phyloP scores from a whole-genome alignment of 2,329 filamentous ascomycete genomes.

The Pseudogymnoascus sp. region DNA sequence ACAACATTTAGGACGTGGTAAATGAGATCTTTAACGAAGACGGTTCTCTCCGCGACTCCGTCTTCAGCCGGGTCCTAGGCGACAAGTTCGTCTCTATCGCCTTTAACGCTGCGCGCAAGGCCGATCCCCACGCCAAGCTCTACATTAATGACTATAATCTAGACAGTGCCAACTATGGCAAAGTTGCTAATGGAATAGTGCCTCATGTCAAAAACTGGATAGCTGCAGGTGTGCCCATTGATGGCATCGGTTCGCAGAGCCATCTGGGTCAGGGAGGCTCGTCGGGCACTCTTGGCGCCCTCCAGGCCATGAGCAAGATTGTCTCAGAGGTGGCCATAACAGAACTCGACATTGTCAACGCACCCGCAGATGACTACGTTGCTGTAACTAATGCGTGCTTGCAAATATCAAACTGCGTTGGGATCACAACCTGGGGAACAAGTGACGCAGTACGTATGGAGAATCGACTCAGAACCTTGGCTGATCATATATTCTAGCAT shows the following conservation, averaged over 20 bases:
- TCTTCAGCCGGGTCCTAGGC: slow-evolving; percentile 61
- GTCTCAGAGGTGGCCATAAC: slow-evolving; percentile 52
- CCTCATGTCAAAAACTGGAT: slow-evolving; percentile 43
- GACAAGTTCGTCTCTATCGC: slow-evolving; percentile 59
- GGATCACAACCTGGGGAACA: slow-evolving; percentile 25
- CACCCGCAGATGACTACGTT: slow-evolving; percentile 36
- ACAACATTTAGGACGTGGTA: slow-evolving; percentile 41
- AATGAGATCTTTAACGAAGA: slow-evolving; percentile 54
- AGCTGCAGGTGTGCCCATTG: slow-evolving; percentile 49
- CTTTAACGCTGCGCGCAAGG: slow-evolving; percentile 56
- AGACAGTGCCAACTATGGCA: slow-evolving; percentile 49
- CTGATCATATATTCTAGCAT: slow-evolving; percentile 20
- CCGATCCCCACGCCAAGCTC: slow-evolving; percentile 57
- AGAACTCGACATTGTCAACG: slow-evolving; percentile 48
- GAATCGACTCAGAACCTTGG: too few relatives aligned
- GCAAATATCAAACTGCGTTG: slow-evolving; percentile 14
- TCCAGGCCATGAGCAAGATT: slow-evolving; percentile 36
- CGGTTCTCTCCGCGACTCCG: slow-evolving; percentile 43
- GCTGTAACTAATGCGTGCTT: slow-evolving; percentile 20
- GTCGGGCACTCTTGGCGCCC: slow-evolving; percentile 15
- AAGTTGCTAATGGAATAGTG: slow-evolving; percentile 43
- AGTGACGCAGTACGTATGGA: slow-evolving; percentile 26
- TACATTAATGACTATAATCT: slow-evolving; percentile 69
- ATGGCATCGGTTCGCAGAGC: slow-evolving; percentile 45
- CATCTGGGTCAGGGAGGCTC: slow-evolving; percentile 17